A percentile compares a stretch with the other conserved stretches of the same genome.
phyloP scores from a whole-genome alignment of 495 filamentous ascomycete species.

The Penicillium argentinense region DNA sequence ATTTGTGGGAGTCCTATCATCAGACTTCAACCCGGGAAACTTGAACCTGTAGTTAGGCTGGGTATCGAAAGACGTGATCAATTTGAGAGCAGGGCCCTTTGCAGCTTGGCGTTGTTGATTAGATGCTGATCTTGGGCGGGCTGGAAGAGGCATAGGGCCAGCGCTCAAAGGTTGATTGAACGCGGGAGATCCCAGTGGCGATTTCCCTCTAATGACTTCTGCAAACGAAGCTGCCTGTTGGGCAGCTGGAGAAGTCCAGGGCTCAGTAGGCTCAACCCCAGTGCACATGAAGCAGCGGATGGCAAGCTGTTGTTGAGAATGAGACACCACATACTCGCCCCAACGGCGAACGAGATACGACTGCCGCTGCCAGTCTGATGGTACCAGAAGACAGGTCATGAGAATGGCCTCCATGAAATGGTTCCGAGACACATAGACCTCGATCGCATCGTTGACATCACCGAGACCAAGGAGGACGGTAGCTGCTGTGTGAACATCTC shows the following conservation, averaged over 20 bases:
- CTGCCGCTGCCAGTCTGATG: constrained; percentile 84
- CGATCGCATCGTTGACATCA: constrained; percentile 90
- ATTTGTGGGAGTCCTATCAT: constrained; percentile 74
- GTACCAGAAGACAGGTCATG: constrained; percentile 71
- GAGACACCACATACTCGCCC: constrained; percentile 87
- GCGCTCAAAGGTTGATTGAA: constrained; percentile 30
- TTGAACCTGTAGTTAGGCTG: constrained; percentile 56
- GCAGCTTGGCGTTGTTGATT: constrained; percentile 45
- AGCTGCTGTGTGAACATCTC: constrained; percentile 87
- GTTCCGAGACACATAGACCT: constrained; percentile 91
- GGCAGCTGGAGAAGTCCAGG: constrained; percentile 81
- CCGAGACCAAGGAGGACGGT: constrained; percentile 90
- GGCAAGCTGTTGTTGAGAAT: constrained; percentile 84
- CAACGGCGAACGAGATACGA: constrained; percentile 86
- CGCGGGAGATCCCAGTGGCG: constrained; percentile 48
- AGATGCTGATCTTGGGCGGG: constrained; percentile 26
- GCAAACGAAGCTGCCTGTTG: constrained; percentile 57
- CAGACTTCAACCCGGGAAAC: constrained; percentile 65
- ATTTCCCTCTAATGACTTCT: constrained; percentile 31
- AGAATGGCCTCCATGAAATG: constrained; percentile 89
- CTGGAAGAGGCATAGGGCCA: constrained; percentile 24
- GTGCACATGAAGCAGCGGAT: constrained; percentile 90
- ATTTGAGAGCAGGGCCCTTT: constrained; percentile 84
- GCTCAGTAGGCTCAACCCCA: constrained; percentile 71
- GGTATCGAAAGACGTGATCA: constrained; percentile 86